Evolutionary conservation across 169 alveolate species (phyloP).

Genomic region (Cryptosporidium viatorum): DNA sequence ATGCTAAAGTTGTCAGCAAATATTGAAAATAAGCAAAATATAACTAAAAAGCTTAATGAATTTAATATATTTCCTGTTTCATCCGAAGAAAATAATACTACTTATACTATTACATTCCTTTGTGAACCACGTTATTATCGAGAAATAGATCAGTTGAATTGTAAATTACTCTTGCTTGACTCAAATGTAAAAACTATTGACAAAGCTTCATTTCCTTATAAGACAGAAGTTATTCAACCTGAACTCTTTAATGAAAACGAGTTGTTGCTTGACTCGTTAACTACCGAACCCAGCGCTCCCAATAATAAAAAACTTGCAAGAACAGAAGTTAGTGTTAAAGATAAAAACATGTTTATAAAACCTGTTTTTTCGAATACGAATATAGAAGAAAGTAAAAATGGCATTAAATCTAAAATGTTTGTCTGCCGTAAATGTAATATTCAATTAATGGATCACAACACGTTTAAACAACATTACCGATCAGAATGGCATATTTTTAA

Average conservation of each 20-base stretch:
- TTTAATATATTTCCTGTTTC: slow-evolving; percentile 11
- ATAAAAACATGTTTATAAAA: neutral
- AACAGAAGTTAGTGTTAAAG: neutral
- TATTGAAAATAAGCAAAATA: neutral
- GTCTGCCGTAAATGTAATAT: slow-evolving; percentile 76
- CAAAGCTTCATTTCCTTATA: neutral
- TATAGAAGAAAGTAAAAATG: neutral
- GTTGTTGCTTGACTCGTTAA: neutral
- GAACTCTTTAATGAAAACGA: neutral
- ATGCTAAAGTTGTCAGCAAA: slow-evolving; percentile 74
- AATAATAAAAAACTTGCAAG: neutral
- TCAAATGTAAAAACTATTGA: slow-evolving; percentile 19
- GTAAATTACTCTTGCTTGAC: slow-evolving; percentile 38
- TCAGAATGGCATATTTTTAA: slow-evolving; percentile 86
- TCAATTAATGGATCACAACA: slow-evolving; percentile 76
- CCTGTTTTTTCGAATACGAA: neutral
- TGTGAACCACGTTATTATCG: slow-evolving; percentile 71
- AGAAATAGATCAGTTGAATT: slow-evolving; percentile 38
- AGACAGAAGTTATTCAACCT: neutral
- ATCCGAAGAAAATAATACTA: slow-evolving; percentile 13
- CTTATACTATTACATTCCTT: slow-evolving; percentile 22
- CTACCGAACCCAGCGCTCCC: neutral
- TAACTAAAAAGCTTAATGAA: slow-evolving; percentile 6
- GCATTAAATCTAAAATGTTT: neutral
- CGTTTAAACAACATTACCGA: slow-evolving; percentile 83